Evolutionary conservation across 2,329 filamentous ascomycete species (phyloP), one percentile per base, ranked within the genome.

Genomic region (Capronia epimyces): DNA sequence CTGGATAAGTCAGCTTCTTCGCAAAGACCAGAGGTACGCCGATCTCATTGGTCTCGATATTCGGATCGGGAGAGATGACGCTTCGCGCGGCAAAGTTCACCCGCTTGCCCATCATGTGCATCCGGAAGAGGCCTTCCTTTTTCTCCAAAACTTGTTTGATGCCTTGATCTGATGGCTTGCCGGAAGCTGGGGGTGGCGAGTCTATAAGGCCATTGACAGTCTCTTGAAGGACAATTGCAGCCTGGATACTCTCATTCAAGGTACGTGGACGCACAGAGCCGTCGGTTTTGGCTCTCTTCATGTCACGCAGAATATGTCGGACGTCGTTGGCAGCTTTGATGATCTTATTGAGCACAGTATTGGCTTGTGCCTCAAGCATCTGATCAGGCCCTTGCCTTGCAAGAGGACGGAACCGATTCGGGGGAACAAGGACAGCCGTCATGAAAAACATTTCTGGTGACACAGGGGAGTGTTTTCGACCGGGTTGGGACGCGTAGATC

Each of bases 31-130:
- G 88, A 15, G 93, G 93, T 2, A 98, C 91, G 67, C 93, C 93
- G 60, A 98, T 97, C 71, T 98, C 93, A 68, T 95, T 97, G 15
- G 93, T 97, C 69, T 98, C 93, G 63, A 98, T 95, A 65, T 97
- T 98, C 2, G 93, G 93, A 66, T 98, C 93, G 0, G 93, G 93
- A 8, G 91, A 97, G 62, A 98, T 98, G 67, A 98, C 93, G 78
- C 87, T 95, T 67, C 93, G 86, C 31, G 93, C 93, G 43, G 93
- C 93, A 67, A 93, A 97, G 69, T 98, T 97, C 72, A 98, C 93
- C 75, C 93, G 89, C 76, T 98, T 98, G 55, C 93, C 93, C 93
- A 98, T 98, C 93, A 98, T 97, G 71, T 98, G 96, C 75, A 95
- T 97, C 63, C 93, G 80, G 76, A 98, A 98, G 24, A 98, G 77